Evolutionary conservation across 1,139 yeast genomes (phyloP).

Genomic region (Lipomyces yarrowii): DNA sequence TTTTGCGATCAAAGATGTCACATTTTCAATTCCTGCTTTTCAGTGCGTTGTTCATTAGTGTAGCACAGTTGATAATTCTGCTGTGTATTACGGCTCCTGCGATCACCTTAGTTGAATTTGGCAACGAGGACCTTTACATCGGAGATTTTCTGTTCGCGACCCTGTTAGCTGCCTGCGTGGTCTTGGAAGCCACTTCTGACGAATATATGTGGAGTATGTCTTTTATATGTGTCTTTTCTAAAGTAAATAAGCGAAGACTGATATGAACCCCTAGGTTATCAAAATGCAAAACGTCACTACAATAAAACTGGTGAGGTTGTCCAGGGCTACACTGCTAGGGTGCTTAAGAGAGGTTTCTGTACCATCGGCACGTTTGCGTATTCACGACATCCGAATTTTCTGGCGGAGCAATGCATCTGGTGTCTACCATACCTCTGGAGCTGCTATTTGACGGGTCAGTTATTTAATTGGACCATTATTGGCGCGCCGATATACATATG

Average conservation of each 20-base stretch:
- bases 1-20: conserved; percentile 20
- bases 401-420: conserved; percentile 34
- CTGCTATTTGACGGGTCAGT: conserved; percentile 11
- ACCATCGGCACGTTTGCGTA: conserved; percentile 32
- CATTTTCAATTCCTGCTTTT: conserved; percentile 17
- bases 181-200: conserved; percentile 31
- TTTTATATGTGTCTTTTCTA: background rate
- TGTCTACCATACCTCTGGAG: conserved; percentile 31
- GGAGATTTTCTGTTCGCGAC: conserved; percentile 19
- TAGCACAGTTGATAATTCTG: conserved; percentile 27
- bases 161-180: conserved; percentile 22
- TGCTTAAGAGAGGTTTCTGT: conserved; percentile 33
- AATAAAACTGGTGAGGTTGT: conserved; percentile 9
- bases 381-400: conserved; percentile 33
- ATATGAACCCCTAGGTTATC: conserved; percentile 22
- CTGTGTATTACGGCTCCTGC: conserved; percentile 32
- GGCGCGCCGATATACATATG: conserved; percentile 28
- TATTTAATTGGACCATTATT: conserved; percentile 30
- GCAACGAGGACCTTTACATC: background rate
- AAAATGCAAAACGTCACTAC: conserved; percentile 22
- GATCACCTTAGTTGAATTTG: conserved; percentile 18
- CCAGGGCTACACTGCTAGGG: conserved; percentile 22
- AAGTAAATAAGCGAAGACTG: background rate
- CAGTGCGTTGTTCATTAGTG: conserved; percentile 27
- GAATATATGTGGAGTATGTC: conserved; percentile 30